Evolutionary conservation across 257 asterid species (phyloP).

Genomic region (Gynochthodes officinalis): DNA sequence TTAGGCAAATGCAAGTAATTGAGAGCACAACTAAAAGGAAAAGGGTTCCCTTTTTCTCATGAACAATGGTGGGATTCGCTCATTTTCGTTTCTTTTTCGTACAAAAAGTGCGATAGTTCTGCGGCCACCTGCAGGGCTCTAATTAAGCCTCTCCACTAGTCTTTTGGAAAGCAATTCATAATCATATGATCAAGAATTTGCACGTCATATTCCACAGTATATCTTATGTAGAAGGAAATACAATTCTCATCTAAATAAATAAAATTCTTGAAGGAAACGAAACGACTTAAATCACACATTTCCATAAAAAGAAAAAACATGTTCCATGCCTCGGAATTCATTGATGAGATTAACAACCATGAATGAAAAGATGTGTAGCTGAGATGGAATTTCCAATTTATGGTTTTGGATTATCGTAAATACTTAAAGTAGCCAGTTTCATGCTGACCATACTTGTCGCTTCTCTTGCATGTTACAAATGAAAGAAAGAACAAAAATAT

Average conservation of each 20-base stretch:
- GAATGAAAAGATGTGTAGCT: background rate
- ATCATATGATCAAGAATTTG: too few species aligned
- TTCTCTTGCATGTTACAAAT: too few species aligned
- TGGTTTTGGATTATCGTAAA: background rate
- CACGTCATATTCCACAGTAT: too few species aligned
- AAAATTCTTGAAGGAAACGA: too few species aligned
- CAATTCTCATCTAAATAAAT: too few species aligned
- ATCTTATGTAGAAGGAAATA: too few species aligned
- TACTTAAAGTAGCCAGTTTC: conserved; percentile 1
- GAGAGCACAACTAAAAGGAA: background rate
- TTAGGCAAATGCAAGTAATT: background rate
- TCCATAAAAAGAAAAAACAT: too few species aligned
- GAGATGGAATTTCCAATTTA: too few species aligned
- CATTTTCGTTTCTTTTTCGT: background rate
- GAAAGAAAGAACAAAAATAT: background rate
- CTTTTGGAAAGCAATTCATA: too few species aligned
- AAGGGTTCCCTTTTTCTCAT: background rate
- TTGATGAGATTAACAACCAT: background rate
- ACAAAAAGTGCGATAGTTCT: conserved; percentile 4
- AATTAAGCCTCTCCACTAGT: background rate
- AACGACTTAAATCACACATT: too few species aligned
- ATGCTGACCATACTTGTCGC: background rate
- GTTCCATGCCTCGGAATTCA: too few species aligned
- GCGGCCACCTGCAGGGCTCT: conserved; percentile 9
- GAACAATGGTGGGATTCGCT: conserved; percentile 7